Evolutionary conservation across 768 basidiomycete species (phyloP).

Genomic region (Kwoniella pini): DNA sequence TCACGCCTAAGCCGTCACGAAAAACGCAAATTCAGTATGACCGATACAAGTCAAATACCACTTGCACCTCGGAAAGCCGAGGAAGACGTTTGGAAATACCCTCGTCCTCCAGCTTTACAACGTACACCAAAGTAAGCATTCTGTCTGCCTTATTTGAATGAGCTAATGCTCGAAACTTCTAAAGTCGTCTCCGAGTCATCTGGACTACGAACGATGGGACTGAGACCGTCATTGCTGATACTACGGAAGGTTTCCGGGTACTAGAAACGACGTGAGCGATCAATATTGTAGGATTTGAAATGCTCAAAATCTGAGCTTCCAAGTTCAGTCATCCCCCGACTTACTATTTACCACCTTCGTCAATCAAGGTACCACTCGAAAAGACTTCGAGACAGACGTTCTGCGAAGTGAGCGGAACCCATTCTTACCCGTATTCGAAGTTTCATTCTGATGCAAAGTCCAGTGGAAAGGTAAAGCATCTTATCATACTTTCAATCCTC

Average conservation of each 20-base stretch:
- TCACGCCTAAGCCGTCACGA: background rate
- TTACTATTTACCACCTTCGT: slow-evolving; percentile 47
- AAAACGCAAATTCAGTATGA: background rate
- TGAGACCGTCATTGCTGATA: slow-evolving; percentile 45
- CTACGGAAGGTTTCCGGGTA: slow-evolving; percentile 44
- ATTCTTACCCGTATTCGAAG: background rate
- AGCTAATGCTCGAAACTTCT: slow-evolving; percentile 1
- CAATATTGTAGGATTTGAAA: background rate
- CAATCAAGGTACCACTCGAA: slow-evolving; percentile 23
- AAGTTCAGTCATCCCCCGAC: slow-evolving; percentile 50
- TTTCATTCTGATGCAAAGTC: background rate
- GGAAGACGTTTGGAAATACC: slow-evolving; percentile 53
- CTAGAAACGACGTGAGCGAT: slow-evolving; percentile 47
- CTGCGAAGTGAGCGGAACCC: slow-evolving; percentile 43
- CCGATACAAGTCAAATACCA: slow-evolving; percentile 8
- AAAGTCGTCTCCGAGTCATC: slow-evolving; percentile 41
- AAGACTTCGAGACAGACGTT: slow-evolving; percentile 33
- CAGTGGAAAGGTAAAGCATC: slow-evolving; percentile 44
- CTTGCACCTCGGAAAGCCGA: slow-evolving; percentile 33
- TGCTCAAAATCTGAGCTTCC: background rate
- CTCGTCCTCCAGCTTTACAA: slow-evolving; percentile 49
- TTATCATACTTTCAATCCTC: slow-evolving; percentile 39
- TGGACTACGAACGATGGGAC: slow-evolving; percentile 31
- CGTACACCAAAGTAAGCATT: slow-evolving; percentile 30
- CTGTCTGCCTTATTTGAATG: background rate